A percentile compares a stretch with the other conserved stretches of the same genome.
Conservation (phyloP, 2,329 filamentous ascomycete species). For the Trichoderma simmonsii region DNA sequence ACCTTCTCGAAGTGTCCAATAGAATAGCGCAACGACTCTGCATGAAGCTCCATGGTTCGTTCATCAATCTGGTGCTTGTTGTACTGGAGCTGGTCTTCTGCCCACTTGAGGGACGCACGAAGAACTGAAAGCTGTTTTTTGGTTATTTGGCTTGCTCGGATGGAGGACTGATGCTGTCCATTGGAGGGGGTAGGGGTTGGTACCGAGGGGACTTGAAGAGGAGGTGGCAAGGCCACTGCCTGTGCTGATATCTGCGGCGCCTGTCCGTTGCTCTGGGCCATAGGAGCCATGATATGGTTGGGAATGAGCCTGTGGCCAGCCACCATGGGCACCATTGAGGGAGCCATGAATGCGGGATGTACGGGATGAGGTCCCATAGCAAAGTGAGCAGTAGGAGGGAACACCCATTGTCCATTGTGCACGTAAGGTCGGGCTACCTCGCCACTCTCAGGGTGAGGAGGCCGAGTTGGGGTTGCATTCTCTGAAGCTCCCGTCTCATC, state of each 20-base stretch:
- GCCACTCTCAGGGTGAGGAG: conserved; percentile 44
- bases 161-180: conserved; percentile 53
- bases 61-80: conserved; percentile 63
- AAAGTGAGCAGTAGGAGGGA: conserved; percentile 31
- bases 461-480: conserved; percentile 31
- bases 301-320: conserved; percentile 20
- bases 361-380: conserved; percentile 29
- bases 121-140: conserved; percentile 55
- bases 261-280: conserved; percentile 20
- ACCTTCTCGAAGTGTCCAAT: conserved; percentile 51
- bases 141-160: conserved; percentile 59
- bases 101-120: conserved; percentile 50
- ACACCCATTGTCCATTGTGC: conserved; percentile 44
- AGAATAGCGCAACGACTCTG: conserved; percentile 40
- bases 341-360: conserved; percentile 27
- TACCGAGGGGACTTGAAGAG: neutral
- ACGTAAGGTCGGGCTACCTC: conserved; percentile 46
- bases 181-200: conserved; percentile 20
- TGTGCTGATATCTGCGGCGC: conserved; percentile 16
- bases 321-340: conserved; percentile 27
- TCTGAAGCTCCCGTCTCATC: conserved; percentile 32
- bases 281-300: conserved; percentile 26
- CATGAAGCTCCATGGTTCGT: conserved; percentile 45
- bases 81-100: conserved; percentile 57
- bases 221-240: neutral